phyloP scores from a whole-genome alignment of 345 rosid genomes.

The Zanthoxylum bungeanum region DNA sequence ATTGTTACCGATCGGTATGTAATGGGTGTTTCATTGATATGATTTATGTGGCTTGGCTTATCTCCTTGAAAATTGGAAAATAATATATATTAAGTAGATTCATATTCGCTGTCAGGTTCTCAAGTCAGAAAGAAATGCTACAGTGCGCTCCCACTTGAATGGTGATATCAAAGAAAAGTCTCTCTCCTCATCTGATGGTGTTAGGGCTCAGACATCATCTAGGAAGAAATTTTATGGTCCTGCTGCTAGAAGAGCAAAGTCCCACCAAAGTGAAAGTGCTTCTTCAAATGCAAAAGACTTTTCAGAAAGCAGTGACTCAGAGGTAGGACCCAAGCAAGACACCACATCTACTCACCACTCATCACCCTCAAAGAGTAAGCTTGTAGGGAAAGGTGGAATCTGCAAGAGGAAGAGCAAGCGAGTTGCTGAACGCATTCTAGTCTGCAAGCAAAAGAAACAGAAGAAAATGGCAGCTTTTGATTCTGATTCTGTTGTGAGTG shows the following conservation, averaged over 20 bases:
- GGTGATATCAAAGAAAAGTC: conserved; percentile 50
- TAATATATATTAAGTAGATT: conserved; percentile 12
- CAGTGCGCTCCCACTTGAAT: conserved; percentile 29
- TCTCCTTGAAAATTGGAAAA: conserved; percentile 10
- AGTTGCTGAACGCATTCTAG: conserved; percentile 76
- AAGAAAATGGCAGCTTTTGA: conserved; percentile 68
- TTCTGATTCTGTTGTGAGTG: conserved; percentile 73
- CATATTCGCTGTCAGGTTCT: conserved; percentile 43
- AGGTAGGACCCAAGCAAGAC: conserved; percentile 58
- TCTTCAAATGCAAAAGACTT: conserved; percentile 79
- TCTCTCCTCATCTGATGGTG: conserved; percentile 53
- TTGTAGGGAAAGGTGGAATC: conserved; percentile 53
- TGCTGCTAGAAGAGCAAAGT: conserved; percentile 44
- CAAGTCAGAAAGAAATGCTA: conserved; percentile 46
- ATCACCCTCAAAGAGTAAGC: conserved; percentile 62
- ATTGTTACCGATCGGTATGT: conserved; percentile 71
- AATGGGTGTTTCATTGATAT: conserved; percentile 6
- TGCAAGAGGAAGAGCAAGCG: conserved; percentile 86
- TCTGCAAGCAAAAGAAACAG: conserved; percentile 79
- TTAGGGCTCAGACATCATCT: conserved; percentile 34
- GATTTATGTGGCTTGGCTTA: conserved; percentile 11
- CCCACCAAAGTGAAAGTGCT: conserved; percentile 87
- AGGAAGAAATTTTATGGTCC: conserved; percentile 55
- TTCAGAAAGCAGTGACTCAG: conserved; percentile 89
- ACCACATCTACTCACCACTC: conserved; percentile 32